phyloP scores from a whole-genome alignment of 805 yeast species.

The Millerozyma acaciae region DNA sequence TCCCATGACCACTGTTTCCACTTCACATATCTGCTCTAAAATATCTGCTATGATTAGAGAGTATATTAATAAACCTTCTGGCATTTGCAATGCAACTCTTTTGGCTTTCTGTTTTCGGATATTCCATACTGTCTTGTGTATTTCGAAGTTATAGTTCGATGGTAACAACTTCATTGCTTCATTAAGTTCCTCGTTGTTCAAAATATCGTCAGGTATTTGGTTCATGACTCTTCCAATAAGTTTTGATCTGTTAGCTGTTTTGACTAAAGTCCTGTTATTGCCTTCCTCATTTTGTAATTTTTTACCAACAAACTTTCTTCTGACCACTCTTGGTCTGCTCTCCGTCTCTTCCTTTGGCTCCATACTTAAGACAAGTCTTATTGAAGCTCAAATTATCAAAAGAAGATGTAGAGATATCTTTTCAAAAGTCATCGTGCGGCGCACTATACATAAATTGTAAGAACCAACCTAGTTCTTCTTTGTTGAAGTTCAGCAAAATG shows the following conservation, averaged over 20 bases:
- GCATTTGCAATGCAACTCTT: constrained; percentile 94
- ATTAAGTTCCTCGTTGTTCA: constrained; percentile 76
- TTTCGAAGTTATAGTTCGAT: constrained; percentile 89
- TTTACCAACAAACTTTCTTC: constrained; percentile 61
- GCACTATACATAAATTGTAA: constrained; percentile 1
- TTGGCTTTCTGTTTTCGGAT: constrained; percentile 69
- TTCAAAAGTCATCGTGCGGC: constrained; percentile 10
- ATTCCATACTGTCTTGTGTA: constrained; percentile 95
- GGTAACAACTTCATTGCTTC: constrained; percentile 81
- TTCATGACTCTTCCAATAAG: constrained; percentile 63
- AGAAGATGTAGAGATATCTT: too few relatives aligned
- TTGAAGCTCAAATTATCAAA: constrained; percentile 1
- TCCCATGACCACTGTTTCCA: constrained; percentile 93
- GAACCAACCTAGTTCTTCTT: too few relatives aligned
- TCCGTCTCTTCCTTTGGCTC: constrained; percentile 2
- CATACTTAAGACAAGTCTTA: constrained; percentile 1
- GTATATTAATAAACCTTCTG: constrained; percentile 89
- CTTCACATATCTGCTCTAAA: constrained; percentile 81
- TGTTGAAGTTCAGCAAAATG: constrained; percentile 44
- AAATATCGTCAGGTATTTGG: constrained; percentile 84
- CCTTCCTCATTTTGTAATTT: constrained; percentile 19
- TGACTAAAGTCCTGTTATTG: constrained; percentile 20
- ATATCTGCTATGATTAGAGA: constrained; percentile 89
- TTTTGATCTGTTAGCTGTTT: constrained; percentile 22
- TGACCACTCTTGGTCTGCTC: constrained; percentile 26